Base-by-base conservation (phyloP, 2,329 filamentous ascomycete species). In the Davidsoniella neocaledoniae region DNA sequence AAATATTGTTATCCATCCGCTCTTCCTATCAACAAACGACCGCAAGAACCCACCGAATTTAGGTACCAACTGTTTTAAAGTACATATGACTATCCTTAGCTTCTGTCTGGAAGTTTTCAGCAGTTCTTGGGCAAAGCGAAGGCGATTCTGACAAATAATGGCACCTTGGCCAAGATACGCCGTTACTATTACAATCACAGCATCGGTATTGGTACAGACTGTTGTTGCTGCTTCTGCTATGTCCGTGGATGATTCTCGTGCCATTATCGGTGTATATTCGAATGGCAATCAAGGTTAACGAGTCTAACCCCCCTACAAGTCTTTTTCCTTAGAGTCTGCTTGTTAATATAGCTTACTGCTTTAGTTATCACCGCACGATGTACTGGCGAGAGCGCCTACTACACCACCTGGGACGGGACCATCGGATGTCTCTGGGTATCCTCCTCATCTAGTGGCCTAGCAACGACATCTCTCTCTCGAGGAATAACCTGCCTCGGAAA, bases 381-480 rank as follows among this genome's bases (percentile, higher is more conserved):
- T 40, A 43, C 49, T 29, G 45, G 45, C 2, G 16, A 41, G 5
- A 37, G n/a, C n/a, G 44, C 44, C 21, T 39, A 51, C 19, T 51
- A 51, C 40, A 51, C 44, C 12, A 47, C 49, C 17, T 51, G 49
- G 49, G 49, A 51, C 29, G 45, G 45, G 9, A 51, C 49, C 14
- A 37, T 46, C 14, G 49, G 49, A 10, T 51, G 49, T 33, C 44
- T 26, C n/a, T 51, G 49, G 49, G 17, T 43, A 19, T 43, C 40
- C 5, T 25, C 40, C 2, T 21, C 44, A 5, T 23, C 49, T 17
- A 36, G 38, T 6, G 36, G 37, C 9, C 25, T 29, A 5, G 38
- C 44, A 5, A 38, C 45, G 7, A 51, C 49, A 2, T 51, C 49
- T 4, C 10, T 51, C 16, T 51, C 49, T 12, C 38, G 44, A 12